Base-by-base conservation (phyloP, 2,329 filamentous ascomycete species). In the Alternaria incomplexa region DNA sequence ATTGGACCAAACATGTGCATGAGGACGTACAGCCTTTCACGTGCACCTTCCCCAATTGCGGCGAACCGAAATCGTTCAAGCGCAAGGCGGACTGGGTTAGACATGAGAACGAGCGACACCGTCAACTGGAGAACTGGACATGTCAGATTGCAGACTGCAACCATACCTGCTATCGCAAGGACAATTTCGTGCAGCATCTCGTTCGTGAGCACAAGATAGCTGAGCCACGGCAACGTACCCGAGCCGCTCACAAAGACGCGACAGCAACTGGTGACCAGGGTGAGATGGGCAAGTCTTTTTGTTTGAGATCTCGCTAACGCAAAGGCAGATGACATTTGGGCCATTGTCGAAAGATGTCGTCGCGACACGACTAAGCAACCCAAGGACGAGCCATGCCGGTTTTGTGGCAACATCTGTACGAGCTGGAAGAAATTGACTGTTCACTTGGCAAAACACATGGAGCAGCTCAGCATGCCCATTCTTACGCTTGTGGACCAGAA, bases 1-100 rank as follows among this genome's bases (percentile, higher is more conserved):
- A 97, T 79, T 97, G 94, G 94, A 97, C 93, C 2, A 97, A 97
- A 78, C 94, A 97, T 74, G 92, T 97, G 1, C 93, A 97, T 71
- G 94, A 97, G 80, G 94, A 97, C 76, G 89, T 97, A 1, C 92
- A 96, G 76, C 94, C 94, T 0, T 97, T 97, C 71, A 96, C 93
- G 4, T 97, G 94, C 80, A 97, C 93, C 0, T 97, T 95, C 83
- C 89, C 91, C 3, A 86, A 88, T 54, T 97, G 94, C 76, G 87
- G 87, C 9, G 93, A 97, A 51, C 89, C 92, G 17, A 97, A 96
- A 80, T 93, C 93, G 36, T 97, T 97, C 84, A 97, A 97, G 81
- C 88, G 93, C 51, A 97, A 97, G 80, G 94, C 94, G 13, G 94
- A 97, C 77, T 97, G 94, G 94, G 93, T 97, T 22, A 88, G 94